These are phyloP conservation scores for Diutina scorzettiae DNA, from an alignment of 1,139 yeast genomes.

Conservation along the genomic window DNA sequence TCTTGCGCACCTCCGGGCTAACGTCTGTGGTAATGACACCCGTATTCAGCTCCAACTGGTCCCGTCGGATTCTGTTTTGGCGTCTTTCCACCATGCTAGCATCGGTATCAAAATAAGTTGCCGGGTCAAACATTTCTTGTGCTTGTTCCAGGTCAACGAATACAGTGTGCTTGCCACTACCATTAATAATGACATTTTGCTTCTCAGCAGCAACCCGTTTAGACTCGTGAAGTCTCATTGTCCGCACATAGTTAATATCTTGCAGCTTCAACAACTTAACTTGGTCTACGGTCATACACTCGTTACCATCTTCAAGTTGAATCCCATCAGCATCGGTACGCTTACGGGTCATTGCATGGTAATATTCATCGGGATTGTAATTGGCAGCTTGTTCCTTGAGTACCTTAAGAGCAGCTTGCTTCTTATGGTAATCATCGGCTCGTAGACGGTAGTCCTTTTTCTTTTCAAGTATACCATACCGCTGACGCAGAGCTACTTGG, in stretches of 20 bases:
- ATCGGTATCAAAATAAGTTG: conserved; percentile 58
- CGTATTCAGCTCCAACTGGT: conserved; percentile 41
- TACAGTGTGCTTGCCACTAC: conserved; percentile 69
- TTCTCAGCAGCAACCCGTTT: conserved; percentile 52
- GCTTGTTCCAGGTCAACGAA: conserved; percentile 60
- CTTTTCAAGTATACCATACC: conserved; percentile 80
- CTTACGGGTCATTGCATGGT: conserved; percentile 76
- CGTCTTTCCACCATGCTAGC: conserved; percentile 46
- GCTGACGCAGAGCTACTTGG: conserved; percentile 63
- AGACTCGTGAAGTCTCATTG: conserved; percentile 59
- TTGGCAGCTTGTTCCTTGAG: conserved; percentile 59
- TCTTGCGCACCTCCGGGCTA: conserved; percentile 24
- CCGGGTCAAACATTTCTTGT: conserved; percentile 51
- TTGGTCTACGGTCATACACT: conserved; percentile 56
- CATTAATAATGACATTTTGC: conserved; percentile 38
- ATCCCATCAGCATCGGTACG: conserved; percentile 61
- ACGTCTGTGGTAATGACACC: conserved; percentile 17
- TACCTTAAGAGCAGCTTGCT: conserved; percentile 73
- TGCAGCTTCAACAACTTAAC: conserved; percentile 78
- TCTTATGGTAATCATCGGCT: conserved; percentile 80
- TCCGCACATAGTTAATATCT: conserved; percentile 75
- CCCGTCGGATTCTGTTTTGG: conserved; percentile 58
- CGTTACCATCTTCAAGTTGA: conserved; percentile 51
- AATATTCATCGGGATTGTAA: conserved; percentile 92
- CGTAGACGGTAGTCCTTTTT: conserved; percentile 88